Evolutionary conservation across 192 early-diverging fungal genomes (phyloP), one percentile per base, ranked within the genome.

Genomic region (Gryganskiella cystojenkinii): DNA sequence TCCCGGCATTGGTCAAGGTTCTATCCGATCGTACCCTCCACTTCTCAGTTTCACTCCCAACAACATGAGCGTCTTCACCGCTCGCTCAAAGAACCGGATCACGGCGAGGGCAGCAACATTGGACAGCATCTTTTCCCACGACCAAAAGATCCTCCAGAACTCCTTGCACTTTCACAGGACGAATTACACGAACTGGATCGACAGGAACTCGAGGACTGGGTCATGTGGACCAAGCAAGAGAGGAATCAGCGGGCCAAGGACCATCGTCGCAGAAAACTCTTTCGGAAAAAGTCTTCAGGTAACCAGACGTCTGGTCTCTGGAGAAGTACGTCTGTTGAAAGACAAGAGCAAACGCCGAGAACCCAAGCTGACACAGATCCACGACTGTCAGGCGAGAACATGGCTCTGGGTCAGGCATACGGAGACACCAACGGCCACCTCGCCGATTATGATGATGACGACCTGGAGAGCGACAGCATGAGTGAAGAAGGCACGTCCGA

Each of bases 1-100:
- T 78, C 74, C 9, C 43, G 56, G 28, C 65, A 78, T 20, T 78
- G 74, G 74, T 69, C 74, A 4, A 43, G 67, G 11, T 78, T 69
- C 33, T 47, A 64, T 22, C 74, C 74, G 10, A 43, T 69, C 31
- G 35, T 37, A n/a, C 1, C 49, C 31, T 17, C 58, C 25, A 54
- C 13, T 27, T 55, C 30, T 11, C 10, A 35, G 13, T 15, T 27
- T 25, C 17, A n/a, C n/a, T n/a, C n/a, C n/a, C n/a, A 6, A 24
- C 25, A 27, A 57, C 27, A 45, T 7, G 22, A 3, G 1, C 11
- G 1, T 1, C n/a, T 40, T 20, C 0, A 5, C 34, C 34, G 45
- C 19, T 35, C 61, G 10, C 47, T 42, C 3, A 9, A 14, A 2
- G 56, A 54, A 8, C 24, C 15, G 52, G 52, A 54, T 27, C 24